Evolutionary conservation across 495 filamentous ascomycete genomes (phyloP).

Genomic region (Annulohypoxylon bovei): DNA sequence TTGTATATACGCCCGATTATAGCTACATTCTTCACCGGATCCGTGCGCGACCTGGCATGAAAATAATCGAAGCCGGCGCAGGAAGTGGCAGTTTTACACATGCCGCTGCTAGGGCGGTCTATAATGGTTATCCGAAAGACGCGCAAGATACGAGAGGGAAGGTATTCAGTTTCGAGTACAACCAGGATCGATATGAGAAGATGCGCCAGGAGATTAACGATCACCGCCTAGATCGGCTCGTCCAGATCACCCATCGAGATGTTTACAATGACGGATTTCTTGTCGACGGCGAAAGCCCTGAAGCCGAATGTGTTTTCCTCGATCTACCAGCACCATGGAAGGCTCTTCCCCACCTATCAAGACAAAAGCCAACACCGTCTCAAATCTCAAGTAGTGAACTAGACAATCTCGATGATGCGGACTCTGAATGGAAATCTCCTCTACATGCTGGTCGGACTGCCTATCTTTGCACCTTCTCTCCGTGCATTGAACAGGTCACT

Average conservation of each 20-base stretch:
- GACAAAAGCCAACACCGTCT: constrained; percentile 56
- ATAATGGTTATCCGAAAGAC: constrained; percentile 74
- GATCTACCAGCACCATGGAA: constrained; percentile 95
- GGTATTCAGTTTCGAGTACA: constrained; percentile 95
- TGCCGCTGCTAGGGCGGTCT: constrained; percentile 85
- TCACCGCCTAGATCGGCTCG: constrained; percentile 77
- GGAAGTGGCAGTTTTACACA: constrained; percentile 97
- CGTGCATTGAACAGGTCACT: constrained; percentile 95
- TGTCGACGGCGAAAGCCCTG: constrained; percentile 65
- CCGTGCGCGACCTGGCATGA: constrained; percentile 79
- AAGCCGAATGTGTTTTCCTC: constrained; percentile 85
- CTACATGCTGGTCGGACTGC: constrained; percentile 73
- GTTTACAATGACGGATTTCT: constrained; percentile 90
- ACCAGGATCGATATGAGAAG: constrained; percentile 77
- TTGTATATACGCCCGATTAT: constrained; percentile 97
- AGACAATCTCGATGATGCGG: constrained; percentile 19
- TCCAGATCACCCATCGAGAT: constrained; percentile 88
- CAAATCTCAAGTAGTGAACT: constrained; percentile 24
- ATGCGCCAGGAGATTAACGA: constrained; percentile 76
- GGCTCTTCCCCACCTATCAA: constrained; percentile 83
- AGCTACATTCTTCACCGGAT: constrained; percentile 93
- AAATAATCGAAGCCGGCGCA: constrained; percentile 90
- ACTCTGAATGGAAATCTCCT: constrained; percentile 64
- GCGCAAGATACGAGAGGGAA: constrained; percentile 65
- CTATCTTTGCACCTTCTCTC: constrained; percentile 91